Percentiles rank a stretch among this genome's conserved stretches.
These are phyloP conservation scores for Clonostachys rosea DNA, from an alignment of 2,329 filamentous ascomycete genomes.

Conservation along the genomic window DNA sequence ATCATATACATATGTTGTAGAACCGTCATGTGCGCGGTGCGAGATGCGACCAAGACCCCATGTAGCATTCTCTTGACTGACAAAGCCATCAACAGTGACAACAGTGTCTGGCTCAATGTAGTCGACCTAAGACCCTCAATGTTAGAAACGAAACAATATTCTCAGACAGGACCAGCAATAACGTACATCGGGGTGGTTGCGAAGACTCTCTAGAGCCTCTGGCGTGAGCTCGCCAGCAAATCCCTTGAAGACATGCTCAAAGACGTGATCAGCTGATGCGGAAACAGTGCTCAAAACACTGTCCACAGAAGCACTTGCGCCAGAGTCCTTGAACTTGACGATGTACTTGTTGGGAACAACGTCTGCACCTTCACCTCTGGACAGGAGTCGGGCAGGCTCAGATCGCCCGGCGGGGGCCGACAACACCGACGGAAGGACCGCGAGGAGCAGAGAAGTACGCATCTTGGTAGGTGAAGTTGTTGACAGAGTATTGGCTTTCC, in stretches of 20 bases:
- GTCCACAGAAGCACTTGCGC: too few species aligned
- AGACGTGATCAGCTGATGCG: constrained; percentile 10
- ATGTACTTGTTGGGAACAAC: too few species aligned
- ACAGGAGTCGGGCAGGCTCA: constrained; percentile 1
- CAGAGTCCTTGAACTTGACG: too few species aligned
- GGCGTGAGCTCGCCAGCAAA: constrained; percentile 7
- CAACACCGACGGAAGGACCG: constrained; percentile 19
- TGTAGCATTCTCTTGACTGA: constrained; percentile 26
- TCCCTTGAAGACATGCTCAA: constrained; percentile 6
- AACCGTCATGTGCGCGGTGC: constrained; percentile 11
- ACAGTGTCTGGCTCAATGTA: constrained; percentile 33
- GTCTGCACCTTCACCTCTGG: too few species aligned
- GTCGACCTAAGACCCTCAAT: constrained; percentile 12
- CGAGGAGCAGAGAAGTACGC: constrained; percentile 20
- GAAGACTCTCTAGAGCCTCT: constrained; percentile 4
- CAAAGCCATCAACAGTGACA: constrained; percentile 43
- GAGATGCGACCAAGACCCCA: constrained; percentile 37
- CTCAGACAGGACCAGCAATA: background rate
- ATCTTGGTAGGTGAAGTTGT: constrained; percentile 6
- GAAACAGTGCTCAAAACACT: constrained; percentile 4
- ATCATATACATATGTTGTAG: constrained; percentile 27
- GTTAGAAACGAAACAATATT: too few species aligned
- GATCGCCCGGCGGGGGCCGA: constrained; percentile 19
- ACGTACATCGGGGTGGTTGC: constrained; percentile 11
- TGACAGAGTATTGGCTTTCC: too few species aligned